These are phyloP conservation scores for Termitomyces sp. DNA, from an alignment of 768 basidiomycete genomes.

Conservation along the genomic window DNA sequence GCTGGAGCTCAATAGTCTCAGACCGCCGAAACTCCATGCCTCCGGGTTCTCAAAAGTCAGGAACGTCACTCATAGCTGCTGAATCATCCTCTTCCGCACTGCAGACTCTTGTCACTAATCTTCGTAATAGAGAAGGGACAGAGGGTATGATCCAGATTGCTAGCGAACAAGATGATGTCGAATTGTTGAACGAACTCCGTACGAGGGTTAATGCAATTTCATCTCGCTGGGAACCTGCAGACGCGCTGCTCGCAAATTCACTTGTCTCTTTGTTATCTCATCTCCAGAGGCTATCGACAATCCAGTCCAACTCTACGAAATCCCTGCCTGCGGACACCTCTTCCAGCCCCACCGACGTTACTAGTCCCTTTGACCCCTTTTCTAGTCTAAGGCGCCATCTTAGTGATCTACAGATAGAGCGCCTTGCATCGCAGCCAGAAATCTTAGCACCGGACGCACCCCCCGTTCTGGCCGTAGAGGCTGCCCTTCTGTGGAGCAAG, in stretches of 20 bases:
- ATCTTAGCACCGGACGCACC: conserved; percentile 30
- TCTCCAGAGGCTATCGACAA: conserved; percentile 55
- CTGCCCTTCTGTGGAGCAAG: conserved; percentile 65
- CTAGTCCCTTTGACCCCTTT: conserved; percentile 36
- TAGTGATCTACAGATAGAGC: conserved; percentile 58
- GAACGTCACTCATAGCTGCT: conserved; percentile 19
- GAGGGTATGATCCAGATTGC: conserved; percentile 44
- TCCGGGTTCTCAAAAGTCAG: conserved; percentile 29
- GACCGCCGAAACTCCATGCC: conserved; percentile 61
- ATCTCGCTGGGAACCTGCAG: conserved; percentile 36
- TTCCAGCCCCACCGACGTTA: conserved; percentile 7
- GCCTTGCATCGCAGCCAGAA: conserved; percentile 37
- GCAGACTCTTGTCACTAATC: conserved; percentile 56
- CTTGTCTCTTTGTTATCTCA: conserved; percentile 67
- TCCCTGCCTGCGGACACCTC: conserved; percentile 10
- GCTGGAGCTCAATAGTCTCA: conserved; percentile 53
- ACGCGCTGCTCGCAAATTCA: conserved; percentile 60
- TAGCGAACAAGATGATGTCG: conserved; percentile 35
- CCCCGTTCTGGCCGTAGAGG: conserved; percentile 49
- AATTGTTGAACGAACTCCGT: conserved; percentile 56
- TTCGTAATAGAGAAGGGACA: conserved; percentile 43
- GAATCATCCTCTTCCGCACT: conserved; percentile 47
- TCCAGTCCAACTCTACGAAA: conserved; percentile 25
- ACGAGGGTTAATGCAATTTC: conserved; percentile 46
- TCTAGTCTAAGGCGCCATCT: conserved; percentile 63